Base-by-base conservation (phyloP, 2,329 filamentous ascomycete species). In the Sclerotinia subarctica region DNA sequence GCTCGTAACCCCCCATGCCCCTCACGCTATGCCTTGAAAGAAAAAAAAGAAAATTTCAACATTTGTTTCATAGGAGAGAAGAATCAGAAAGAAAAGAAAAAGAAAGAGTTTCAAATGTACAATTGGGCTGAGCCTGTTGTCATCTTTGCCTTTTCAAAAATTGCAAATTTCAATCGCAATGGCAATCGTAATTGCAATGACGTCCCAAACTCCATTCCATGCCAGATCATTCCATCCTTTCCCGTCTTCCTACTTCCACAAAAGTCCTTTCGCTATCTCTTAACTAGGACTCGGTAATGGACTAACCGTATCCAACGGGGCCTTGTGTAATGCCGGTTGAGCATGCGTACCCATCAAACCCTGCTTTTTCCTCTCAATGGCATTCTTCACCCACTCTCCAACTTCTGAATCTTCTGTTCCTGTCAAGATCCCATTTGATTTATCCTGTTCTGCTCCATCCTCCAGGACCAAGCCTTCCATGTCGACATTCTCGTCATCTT, bases 311-410 rank as follows among this genome's bases (percentile, higher is more conserved):
- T 97, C 92, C 56, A 98, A 80, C 1, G 94, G 92, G 32, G 92
- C 94, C 6, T 92, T 89, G 78, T 98, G 95, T 70, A 98, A 80
- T 3, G 95, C 94, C 21, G 95, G 95, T 76, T 91, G 92, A 60
- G 83, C 82, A 21, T 80, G 78, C 60, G 82, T 82, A 76, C 47
- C 81, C 76, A 81, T 85, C 57, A 81, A 81, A 21, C 87, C 91
- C 2, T 82, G 84, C 70, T 82, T 84, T 75, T 88, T 88, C 74
- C 85, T 85, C 71, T 90, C 87, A 53, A 98, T 79, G 24, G 91
- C 90, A 8, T 81, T 82, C 51, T 83, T 84, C 1, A 97, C 94
- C 95, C 95, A 99, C 38, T 87, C 85, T 0, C 92, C 92, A 6
- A 98, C 92, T 77, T 98, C 94, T 49, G 84, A 81, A 74, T 99